Evolutionary conservation across 768 basidiomycete genomes (phyloP).

Genomic region (Bullera alba): DNA sequence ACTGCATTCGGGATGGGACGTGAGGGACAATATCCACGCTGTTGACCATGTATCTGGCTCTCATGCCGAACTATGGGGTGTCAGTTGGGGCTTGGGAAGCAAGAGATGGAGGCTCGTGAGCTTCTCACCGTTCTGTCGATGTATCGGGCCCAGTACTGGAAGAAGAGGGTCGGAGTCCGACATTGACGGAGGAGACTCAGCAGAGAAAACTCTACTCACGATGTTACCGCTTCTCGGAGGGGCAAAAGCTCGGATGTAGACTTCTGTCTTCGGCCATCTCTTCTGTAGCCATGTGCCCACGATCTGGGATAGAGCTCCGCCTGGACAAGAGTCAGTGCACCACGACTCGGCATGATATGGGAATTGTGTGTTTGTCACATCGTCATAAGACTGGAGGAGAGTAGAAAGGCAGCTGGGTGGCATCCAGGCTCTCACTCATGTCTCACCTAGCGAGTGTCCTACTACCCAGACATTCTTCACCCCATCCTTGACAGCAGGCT

Average conservation of each 20-base stretch:
- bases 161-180: too few species aligned
- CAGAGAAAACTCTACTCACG: neutral
- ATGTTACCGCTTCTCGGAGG: conserved; percentile 6
- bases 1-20: conserved; percentile 3
- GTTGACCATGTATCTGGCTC: conserved; percentile 5
- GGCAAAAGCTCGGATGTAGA: conserved; percentile 3
- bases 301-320: conserved; percentile 2
- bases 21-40: conserved; percentile 4
- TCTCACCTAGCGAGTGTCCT: conserved; percentile 7
- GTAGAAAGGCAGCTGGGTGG: too few species aligned
- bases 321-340: too few species aligned
- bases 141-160: conserved; percentile 4
- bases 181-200: neutral
- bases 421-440: neutral
- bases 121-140: conserved; percentile 3
- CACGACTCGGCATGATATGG: too few species aligned
- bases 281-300: conserved; percentile 1
- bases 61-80: conserved; percentile 1
- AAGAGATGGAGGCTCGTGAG: neutral
- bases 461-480: conserved; percentile 1
- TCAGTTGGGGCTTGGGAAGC: neutral
- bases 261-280: neutral
- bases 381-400: too few species aligned
- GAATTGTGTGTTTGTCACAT: too few species aligned
- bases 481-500: neutral